Evolutionary conservation across 1,139 yeast genomes (phyloP).

Genomic region (Blastobotrys serpentis): DNA sequence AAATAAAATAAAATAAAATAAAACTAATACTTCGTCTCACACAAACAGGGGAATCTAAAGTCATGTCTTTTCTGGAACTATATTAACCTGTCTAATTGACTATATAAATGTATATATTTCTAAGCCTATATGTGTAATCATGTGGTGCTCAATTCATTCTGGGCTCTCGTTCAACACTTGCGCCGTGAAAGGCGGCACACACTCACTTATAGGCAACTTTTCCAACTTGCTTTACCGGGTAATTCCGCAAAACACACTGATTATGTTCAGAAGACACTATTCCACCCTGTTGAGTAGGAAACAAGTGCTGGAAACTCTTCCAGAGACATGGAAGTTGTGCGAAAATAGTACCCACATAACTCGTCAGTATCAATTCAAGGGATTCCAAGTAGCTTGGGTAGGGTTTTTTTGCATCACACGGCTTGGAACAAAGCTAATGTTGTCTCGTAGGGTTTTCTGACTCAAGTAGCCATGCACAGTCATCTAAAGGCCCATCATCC

Average conservation of each 20-base stretch:
- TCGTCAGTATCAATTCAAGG: conserved; percentile 19
- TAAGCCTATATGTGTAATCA: too few species aligned
- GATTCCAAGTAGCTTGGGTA: conserved; percentile 31
- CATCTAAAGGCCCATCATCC: conserved; percentile 74
- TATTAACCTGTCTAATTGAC: too few species aligned
- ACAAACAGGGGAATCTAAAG: not conserved
- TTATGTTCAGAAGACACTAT: not conserved
- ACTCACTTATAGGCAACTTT: too few species aligned
- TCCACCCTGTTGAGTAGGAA: not conserved
- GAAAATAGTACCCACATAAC: conserved; percentile 11
- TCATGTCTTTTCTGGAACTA: too few species aligned
- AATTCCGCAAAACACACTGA: not conserved
- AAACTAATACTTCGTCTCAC: not conserved
- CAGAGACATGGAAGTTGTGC: conserved; percentile 9
- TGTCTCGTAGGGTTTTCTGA: conserved; percentile 49
- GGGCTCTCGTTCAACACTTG: not conserved
- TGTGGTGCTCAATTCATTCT: too few species aligned
- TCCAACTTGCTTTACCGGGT: conserved; percentile 1
- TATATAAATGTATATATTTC: too few species aligned
- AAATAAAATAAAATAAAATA: not conserved
- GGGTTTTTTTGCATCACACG: too few species aligned
- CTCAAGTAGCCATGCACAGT: conserved; percentile 58
- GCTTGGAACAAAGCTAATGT: too few species aligned
- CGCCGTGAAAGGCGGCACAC: too few species aligned
- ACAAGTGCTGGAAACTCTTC: not conserved